A percentile compares a stretch with the other conserved stretches of the same genome.
phyloP scores from a whole-genome alignment of 495 filamentous ascomycete species.

The Neurospora intermedia region DNA sequence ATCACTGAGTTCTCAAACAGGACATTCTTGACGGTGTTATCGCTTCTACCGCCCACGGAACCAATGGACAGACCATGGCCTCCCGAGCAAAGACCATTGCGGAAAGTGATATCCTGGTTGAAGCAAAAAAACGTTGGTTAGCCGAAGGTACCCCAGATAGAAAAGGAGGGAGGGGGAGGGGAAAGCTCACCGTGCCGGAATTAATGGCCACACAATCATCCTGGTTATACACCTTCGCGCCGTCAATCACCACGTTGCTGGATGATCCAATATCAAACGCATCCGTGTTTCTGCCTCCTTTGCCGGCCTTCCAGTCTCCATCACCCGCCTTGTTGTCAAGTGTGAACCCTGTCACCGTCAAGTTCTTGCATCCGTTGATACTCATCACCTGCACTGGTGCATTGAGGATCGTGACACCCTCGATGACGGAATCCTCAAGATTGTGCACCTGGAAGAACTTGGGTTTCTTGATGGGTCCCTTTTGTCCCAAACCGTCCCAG shows the following conservation, averaged over 20 bases:
- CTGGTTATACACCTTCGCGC: constrained; percentile 49
- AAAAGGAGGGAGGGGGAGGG: not conserved
- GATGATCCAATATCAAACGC: constrained; percentile 50
- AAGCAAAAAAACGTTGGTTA: not conserved
- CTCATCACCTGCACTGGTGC: constrained; percentile 53
- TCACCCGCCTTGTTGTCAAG: constrained; percentile 53
- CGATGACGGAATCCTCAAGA: constrained; percentile 29
- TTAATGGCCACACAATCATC: constrained; percentile 57
- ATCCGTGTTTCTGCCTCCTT: constrained; percentile 51
- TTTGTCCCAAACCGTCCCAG: constrained; percentile 43
- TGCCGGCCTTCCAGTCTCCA: constrained; percentile 6
- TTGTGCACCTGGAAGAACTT: constrained; percentile 44
- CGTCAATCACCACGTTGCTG: constrained; percentile 40
- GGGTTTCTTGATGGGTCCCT: constrained; percentile 43
- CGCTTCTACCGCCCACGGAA: constrained; percentile 50
- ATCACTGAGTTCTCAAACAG: constrained; percentile 25
- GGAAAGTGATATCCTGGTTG: constrained; percentile 38
- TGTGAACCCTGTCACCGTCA: constrained; percentile 41
- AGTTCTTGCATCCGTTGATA: constrained; percentile 39
- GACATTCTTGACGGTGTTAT: constrained; percentile 50
- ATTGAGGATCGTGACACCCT: constrained; percentile 36
- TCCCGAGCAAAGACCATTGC: constrained; percentile 41
- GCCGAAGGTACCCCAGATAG: not conserved
- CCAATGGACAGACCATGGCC: constrained; percentile 64
- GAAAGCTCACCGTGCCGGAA: constrained; percentile 33